Evolutionary conservation across 306 rosid species (phyloP).

Genomic region (Benincasa hispida): DNA sequence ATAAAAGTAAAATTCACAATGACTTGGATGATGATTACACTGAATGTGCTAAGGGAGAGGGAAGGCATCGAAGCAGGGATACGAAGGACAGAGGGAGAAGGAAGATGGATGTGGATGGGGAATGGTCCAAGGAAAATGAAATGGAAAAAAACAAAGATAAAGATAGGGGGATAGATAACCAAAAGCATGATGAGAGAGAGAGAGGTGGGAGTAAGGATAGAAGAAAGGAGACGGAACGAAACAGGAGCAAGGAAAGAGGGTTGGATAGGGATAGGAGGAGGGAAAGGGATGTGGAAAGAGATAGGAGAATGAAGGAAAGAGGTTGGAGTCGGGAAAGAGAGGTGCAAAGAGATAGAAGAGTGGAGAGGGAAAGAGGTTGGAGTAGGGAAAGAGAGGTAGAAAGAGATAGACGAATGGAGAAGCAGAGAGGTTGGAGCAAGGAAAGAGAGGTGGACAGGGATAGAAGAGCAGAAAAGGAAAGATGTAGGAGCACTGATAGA

Average conservation of each 20-base stretch:
- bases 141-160: constrained; percentile 34
- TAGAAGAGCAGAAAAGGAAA: constrained; percentile 33
- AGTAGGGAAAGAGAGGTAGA: constrained; percentile 34
- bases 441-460: constrained; percentile 29
- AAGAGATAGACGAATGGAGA: constrained; percentile 32
- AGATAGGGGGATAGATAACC: constrained; percentile 27
- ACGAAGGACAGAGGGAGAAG: constrained; percentile 27
- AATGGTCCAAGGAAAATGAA: constrained; percentile 26
- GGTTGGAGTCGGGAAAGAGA: constrained; percentile 33
- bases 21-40: neutral
- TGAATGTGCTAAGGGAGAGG: constrained; percentile 9
- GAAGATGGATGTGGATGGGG: constrained; percentile 27
- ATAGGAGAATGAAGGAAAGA: constrained; percentile 31
- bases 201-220: constrained; percentile 41
- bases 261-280: constrained; percentile 34
- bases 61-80: constrained; percentile 18
- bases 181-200: constrained; percentile 31
- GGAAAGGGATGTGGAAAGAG: constrained; percentile 24
- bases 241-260: constrained; percentile 38
- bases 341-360: constrained; percentile 24
- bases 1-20: neutral
- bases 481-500: constrained; percentile 30
- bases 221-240: constrained; percentile 35
- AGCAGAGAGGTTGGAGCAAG: constrained; percentile 29
- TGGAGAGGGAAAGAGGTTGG: constrained; percentile 34